Base-by-base conservation (phyloP, 2,329 filamentous ascomycete genomes). In the Colletotrichum ledebouriae region DNA sequence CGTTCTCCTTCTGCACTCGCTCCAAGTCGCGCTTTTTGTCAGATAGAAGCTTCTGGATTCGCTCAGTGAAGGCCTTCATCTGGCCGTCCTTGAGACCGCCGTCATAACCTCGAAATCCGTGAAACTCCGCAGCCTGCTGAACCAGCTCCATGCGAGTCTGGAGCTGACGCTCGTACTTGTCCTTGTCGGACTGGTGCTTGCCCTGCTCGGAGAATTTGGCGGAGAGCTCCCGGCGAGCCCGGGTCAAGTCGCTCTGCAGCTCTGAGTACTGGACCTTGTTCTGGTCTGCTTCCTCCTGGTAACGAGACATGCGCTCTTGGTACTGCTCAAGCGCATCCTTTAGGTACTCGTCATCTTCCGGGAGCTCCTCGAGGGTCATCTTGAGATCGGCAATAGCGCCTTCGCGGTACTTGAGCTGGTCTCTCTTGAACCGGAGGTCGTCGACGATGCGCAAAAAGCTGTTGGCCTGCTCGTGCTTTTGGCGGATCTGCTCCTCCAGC, bases 21-120 rank as follows among this genome's bases (percentile, higher is more conserved):
- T 97, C 94, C 17, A 98, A 82, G 6, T 92, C 88, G 33, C 89
- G 87, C 73, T 91, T 93, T 78, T 97, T 95, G 63, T 98, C 94
- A 60, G 86, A 86, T 10, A 92, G 84, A 46, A 94, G 85, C 74
- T 90, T 94, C 50, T 90, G 86, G 55, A 98, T 88, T 71, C 90
- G 90, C 6, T 91, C 89, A 77, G 93, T 90, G 77, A 98, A 98
- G 2, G 90, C 86, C 44, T 87, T 84, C 42, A 97, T 90, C 63
- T 93, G 88, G 33, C 83, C 83, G 61, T 97, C 92, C 37, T 90
- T 89, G 50, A 97, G 81, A 12, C 94, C 89, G 20, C 90, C 88
- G 71, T 97, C 94, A 75, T 92, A 97, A 0, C 94, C 94, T 39
- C 93, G 90, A 70, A 99, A 92, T 67, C 88, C 90, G 78, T 97